Conservation (phyloP, 139 green algal species). For the Tetradesmus lagerheimii region DNA sequence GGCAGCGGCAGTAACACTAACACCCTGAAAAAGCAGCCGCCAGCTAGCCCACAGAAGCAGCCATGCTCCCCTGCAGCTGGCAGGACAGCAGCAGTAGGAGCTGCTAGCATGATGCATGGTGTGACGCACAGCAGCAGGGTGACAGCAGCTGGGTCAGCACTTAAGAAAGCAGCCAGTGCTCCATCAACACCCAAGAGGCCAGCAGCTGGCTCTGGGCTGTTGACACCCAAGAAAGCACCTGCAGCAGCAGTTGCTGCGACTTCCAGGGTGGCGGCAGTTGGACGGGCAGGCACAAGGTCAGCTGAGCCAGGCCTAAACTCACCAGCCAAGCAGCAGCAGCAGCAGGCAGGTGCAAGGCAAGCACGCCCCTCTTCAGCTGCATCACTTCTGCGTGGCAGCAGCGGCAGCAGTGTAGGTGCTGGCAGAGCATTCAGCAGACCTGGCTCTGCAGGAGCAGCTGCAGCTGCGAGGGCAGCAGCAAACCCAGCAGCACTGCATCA, state of each 20-base stretch:
- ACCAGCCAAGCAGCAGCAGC: background rate
- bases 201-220: background rate
- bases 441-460: background rate
- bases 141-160: background rate
- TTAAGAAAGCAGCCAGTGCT: background rate
- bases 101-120: background rate
- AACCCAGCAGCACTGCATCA: background rate
- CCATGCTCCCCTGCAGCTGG: background rate
- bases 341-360: background rate
- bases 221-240: conserved; percentile 1
- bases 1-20: background rate
- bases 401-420: background rate
- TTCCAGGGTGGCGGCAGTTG: background rate
- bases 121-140: background rate
- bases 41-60: background rate
- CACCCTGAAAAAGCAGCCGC: background rate
- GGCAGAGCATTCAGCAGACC: background rate
- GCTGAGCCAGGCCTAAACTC: background rate
- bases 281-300: background rate
- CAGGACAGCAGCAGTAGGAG: background rate
- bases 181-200: background rate
- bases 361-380: background rate
- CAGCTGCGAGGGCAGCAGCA: background rate
- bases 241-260: background rate
- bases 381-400: background rate